Base-by-base conservation (phyloP, 352 stramenopile species). In the Phytophthora kernoviae region DNA sequence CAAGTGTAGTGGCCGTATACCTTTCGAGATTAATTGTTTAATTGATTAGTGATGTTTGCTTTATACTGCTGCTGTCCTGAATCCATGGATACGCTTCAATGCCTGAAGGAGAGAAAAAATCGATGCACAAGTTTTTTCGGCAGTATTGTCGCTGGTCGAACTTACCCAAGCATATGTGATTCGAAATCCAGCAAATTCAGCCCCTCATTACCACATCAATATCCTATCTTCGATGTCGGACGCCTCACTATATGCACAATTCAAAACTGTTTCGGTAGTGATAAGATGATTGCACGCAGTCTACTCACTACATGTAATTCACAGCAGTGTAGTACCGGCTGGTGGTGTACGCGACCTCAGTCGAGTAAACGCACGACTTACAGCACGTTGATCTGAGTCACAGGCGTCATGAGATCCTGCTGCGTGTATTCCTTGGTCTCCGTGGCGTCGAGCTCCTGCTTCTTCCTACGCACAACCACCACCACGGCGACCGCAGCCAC, bases 381-480 rank as follows among this genome's bases (percentile, higher is more conserved):
- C 36, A 76, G 50, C 30, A 65, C 62, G 17, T 65, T 67, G 59
- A 82, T 82, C 61, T 63, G 62, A 30, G 70, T 64, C 42, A 75
- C 44, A 0, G 73, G 73, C 2, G 73, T 82, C 42, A 59, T 47
- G 27, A 79, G 39, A 33, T 67, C 62, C 37, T 63, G 30, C 37
- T 54, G 48, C 17, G 48, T 50, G 44, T 57, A 50, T 22, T 68
- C 54, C 53, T 73, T 75, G 36, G 48, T 15, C 21, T 65, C 54
- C 18, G 41, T 40, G 20, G 39, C 65, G 14, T 88, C 76, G 26
- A 85, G 42, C 46, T 77, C 27, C 53, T 78, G 48, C 69, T 88
- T 83, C 65, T 86, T 86, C 52, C 73, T 75, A 52, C 74, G 79
- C 20, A 80, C 46, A 5, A 79, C 58, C 41, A 84, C 65, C 46